Base-by-base conservation (phyloP, 1,139 yeast genomes). In the Lodderomyces oxycetoniae region DNA sequence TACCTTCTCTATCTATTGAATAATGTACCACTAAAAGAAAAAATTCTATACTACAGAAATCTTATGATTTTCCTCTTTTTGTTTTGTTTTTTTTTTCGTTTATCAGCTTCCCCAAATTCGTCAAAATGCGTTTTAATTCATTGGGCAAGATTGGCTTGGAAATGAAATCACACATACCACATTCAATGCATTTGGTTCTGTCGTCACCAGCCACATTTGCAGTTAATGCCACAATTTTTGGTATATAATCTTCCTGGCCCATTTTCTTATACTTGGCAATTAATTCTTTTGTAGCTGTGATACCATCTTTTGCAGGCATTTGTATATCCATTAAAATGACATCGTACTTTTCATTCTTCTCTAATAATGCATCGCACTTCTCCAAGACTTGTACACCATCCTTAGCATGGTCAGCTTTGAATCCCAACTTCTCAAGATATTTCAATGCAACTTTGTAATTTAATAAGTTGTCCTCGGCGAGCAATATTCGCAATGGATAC, bases 191-290 rank as follows among this genome's bases (percentile, higher is more conserved):
- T 38, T 60, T 56, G 38, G 67, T 61, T 30, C 74, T 54, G 44
- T 74, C 79, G 38, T 74, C 79, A 3, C 74, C 72, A 3, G 76
- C 78, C 10, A 74, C 79, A 44, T 73, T 74, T 4, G 79, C 79
- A 0, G 79, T 74, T 43, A 74, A 52, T 9, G 79, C 79, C 14
- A 74, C 67, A 3, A 71, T 59, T 7, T 65, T 61, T 17, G 76
- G 71, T 20, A 67, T 47, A 42, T 57, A 62, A 5, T 45, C 38
- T 24, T 43, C 55, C 19, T 47, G 49, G 6, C 57, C 55, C 34
- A 54, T 53, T 1, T 40, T 35, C 3, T 32, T 36, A 32, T 55
- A 58, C 21, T 48, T 41, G 35, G 56, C 52, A 25, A 43, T 47
- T 27, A 63, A 45, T 30, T 61, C 67, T 7, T 51, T 47, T 2